Percentiles rank a stretch among this genome's conserved stretches.
phyloP scores from a whole-genome alignment of 2,329 filamentous ascomycete species.

The Neopestalotiopsis clavispora region DNA sequence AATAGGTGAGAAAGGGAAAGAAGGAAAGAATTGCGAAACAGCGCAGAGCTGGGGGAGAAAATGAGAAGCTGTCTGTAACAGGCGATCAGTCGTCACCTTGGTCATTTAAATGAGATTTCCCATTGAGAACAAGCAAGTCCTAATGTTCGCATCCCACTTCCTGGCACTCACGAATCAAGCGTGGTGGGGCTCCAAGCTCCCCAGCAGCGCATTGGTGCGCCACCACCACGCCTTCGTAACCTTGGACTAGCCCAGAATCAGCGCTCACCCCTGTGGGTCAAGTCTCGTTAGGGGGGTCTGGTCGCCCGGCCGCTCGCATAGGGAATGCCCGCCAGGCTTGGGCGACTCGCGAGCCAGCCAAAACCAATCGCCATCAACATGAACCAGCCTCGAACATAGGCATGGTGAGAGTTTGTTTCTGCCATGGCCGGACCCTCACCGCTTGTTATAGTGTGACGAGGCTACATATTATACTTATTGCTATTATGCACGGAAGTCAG shows the following conservation, averaged over 20 bases:
- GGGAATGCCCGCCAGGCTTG: constrained; percentile 4
- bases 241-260: neutral
- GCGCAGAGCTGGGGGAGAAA: neutral
- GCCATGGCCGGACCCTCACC: neutral
- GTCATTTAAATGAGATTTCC: constrained; percentile 14
- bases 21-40: neutral
- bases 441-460: neutral
- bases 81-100: constrained; percentile 7
- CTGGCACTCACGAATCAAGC: constrained; percentile 9
- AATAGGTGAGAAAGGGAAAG: neutral
- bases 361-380: constrained; percentile 6
- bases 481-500: no score
- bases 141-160: neutral
- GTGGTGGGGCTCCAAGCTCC: neutral
- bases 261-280: neutral
- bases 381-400: neutral
- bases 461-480: neutral
- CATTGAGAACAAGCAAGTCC: neutral
- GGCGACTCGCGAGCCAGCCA: neutral
- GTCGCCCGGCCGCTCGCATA: constrained; percentile 2
- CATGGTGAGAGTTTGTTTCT: neutral
- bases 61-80: neutral
- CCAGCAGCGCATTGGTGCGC: constrained; percentile 4
- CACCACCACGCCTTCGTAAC: neutral
- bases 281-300: constrained; percentile 1